Base-by-base conservation (phyloP, 2,329 filamentous ascomycete genomes). In the Fusarium bulbicola region DNA sequence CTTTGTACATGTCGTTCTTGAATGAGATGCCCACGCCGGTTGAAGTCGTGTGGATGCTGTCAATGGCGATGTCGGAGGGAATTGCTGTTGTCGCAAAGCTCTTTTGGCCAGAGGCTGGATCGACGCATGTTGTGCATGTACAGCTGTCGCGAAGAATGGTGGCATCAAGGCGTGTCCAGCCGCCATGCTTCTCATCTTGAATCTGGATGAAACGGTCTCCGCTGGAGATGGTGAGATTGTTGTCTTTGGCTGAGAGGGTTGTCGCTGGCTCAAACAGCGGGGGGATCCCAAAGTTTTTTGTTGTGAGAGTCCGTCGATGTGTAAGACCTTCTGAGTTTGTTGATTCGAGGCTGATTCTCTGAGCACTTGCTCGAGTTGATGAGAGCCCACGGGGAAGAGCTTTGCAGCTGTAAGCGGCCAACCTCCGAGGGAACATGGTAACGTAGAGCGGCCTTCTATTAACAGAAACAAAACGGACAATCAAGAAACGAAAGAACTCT, bases 31-130 rank as follows among this genome's bases (percentile, higher is more conserved):
- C 82, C 18, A 94, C 81, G 3, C 82, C 81, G 24, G 85, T 81
- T 0, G 82, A 74, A 21, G 74, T 73, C 3, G 80, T 58, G 5
- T 75, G 70, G 36, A 83, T 81, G 5, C 70, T 36, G 8, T 74
- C 66, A 26, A 86, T 78, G 18, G 70, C 56, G 34, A 85, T 81
- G 16, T 76, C 53, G 4, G 70, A 30, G 11, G 82, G 81, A 10
- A 88, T 80, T 37, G 85, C 82, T 34, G 80, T 80, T 8, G 84
- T 85, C 3, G 82, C 81, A 74, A 86, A 87, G 66, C 81, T 87
- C 78, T 90, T 89, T 70, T 91, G 89, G 49, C 88, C 89, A 3
- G 90, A 91, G n/a, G 87, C 84, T 2, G 83, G 82, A 68, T 90
- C 87, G 59, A 88, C 83, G 78, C 90, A 92, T 16, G 75, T 74